Percentiles rank a stretch among this genome's conserved stretches.
phyloP scores from a whole-genome alignment of 441 rosid genomes.

The Daphne laureola region DNA sequence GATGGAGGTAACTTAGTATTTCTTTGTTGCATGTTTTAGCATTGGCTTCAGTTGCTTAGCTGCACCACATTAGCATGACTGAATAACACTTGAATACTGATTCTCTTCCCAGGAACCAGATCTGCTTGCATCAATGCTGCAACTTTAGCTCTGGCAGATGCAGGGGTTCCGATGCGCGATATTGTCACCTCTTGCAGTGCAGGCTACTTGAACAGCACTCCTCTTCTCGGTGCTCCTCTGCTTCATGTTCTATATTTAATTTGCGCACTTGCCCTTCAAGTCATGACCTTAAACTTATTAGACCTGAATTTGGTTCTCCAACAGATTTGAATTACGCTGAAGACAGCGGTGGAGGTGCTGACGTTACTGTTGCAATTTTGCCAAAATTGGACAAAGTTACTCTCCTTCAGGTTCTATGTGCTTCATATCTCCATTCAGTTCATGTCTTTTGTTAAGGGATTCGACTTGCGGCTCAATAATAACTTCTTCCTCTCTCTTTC shows the following conservation, averaged over 20 bases:
- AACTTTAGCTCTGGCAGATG: constrained; percentile 87
- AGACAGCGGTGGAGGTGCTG: constrained; percentile 96
- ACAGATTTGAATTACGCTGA: constrained; percentile 80
- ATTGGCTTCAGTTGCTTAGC: too few species aligned
- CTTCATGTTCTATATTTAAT: constrained; percentile 1
- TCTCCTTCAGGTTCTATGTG: constrained; percentile 70
- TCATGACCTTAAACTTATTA: background rate
- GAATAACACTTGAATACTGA: background rate
- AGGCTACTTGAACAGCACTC: constrained; percentile 79
- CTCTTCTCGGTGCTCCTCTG: constrained; percentile 52
- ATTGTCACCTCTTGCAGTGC: constrained; percentile 86
- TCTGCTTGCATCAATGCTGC: constrained; percentile 97
- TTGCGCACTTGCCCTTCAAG: background rate
- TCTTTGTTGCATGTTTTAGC: background rate
- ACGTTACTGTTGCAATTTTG: constrained; percentile 77
- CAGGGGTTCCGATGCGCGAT: constrained; percentile 92
- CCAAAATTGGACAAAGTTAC: constrained; percentile 86
- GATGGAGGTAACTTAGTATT: constrained; percentile 67
- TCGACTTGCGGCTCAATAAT: background rate
- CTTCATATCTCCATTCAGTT: background rate
- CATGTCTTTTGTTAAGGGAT: background rate
- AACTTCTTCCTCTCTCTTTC: constrained; percentile 8
- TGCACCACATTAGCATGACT: too few species aligned
- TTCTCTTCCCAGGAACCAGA: constrained; percentile 57
- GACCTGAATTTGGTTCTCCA: background rate